Evolutionary conservation across 108 stramenopile genomes (phyloP).

Genomic region (Cyclotella cryptica): DNA sequence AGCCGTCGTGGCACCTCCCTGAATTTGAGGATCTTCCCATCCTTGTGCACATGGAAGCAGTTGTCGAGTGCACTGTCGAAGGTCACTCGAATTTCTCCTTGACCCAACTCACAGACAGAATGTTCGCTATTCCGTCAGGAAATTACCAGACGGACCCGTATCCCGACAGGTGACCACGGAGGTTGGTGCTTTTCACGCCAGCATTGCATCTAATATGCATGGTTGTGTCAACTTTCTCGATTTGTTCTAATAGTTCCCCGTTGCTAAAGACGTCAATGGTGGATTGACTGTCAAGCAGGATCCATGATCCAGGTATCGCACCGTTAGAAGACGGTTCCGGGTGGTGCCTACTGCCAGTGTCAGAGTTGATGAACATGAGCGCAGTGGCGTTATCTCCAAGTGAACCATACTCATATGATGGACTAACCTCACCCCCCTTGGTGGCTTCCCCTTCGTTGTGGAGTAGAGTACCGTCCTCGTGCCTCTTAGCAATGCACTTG

Average conservation of each 20-base stretch:
- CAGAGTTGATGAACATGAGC: not conserved
- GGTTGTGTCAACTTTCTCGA: not conserved
- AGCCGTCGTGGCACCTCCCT: too few relatives aligned
- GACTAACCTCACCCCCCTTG: too few relatives aligned
- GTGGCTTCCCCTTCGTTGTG: not conserved
- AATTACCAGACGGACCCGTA: slow-evolving; percentile 59
- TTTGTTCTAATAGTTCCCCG: slow-evolving; percentile 25
- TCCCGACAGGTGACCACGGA: slow-evolving; percentile 31
- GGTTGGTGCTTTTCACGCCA: slow-evolving; percentile 1
- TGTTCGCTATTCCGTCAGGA: slow-evolving; percentile 51
- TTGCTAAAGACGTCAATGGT: slow-evolving; percentile 55
- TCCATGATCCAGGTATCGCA: slow-evolving; percentile 24
- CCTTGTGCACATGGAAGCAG: too few relatives aligned
- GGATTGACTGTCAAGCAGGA: slow-evolving; percentile 53
- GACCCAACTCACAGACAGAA: slow-evolving; percentile 43
- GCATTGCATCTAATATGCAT: too few relatives aligned
- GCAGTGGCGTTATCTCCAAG: not conserved
- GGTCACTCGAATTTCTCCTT: too few relatives aligned
- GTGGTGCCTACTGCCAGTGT: not conserved
- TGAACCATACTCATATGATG: too few relatives aligned
- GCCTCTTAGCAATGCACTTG: too few relatives aligned
- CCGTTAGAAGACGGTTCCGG: not conserved
- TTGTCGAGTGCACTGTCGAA: too few relatives aligned
- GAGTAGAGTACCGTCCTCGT: slow-evolving; percentile 4
- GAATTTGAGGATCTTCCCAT: slow-evolving; percentile 15